Evolutionary conservation across 129 eudicot genomes (phyloP), one percentile per base, ranked within the genome.

Genomic region (Rutidosis leptorrhynchoides): DNA sequence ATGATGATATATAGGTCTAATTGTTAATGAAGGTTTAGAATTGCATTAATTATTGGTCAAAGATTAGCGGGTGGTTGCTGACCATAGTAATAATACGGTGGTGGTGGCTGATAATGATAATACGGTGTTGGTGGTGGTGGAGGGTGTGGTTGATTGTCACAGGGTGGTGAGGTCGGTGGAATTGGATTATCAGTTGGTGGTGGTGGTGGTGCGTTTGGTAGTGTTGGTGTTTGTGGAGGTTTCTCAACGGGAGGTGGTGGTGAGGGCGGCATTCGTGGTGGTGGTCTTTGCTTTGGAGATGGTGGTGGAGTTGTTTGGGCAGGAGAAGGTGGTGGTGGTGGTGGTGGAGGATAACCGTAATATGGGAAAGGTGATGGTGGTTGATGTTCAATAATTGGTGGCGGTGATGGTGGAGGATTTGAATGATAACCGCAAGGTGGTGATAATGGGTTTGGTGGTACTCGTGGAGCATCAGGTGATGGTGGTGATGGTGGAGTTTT

Each of bases 151-250:
- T 26, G 40, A 6, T 58, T 12, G 17, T 42, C 24, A 24, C 61
- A 55, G 5, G 5, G 16, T 55, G 61, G 32, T 24, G 64, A 26
- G 35, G 62, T 10, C 26, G 37, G 40, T 43, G 68, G 61, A 12
- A 58, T 69, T 12, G 60, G 69, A 45, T 35, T 21, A 19, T 43
- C n/a, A 3, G 17, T 17, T 11, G 69, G 52, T 33, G 29, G 6
- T 20, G 57, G 70, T 25, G 16, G 61, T 24, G 56, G 33, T 42
- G 69, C 5, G 2, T 5, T 19, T 15, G 43, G 66, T 8, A 6
- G 45, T 19, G 66, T 23, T 10, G 66, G 66, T 45, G 52, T 45
- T 45, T 19, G 49, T 33, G 54, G 28, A 63, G 17, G 37, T 40
- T 4, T 21, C 11, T 11, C 35, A 1, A 1, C 16, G 20, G 51